Conservation (phyloP, 805 yeast genomes). For the Lachancea lanzarotensis region DNA sequence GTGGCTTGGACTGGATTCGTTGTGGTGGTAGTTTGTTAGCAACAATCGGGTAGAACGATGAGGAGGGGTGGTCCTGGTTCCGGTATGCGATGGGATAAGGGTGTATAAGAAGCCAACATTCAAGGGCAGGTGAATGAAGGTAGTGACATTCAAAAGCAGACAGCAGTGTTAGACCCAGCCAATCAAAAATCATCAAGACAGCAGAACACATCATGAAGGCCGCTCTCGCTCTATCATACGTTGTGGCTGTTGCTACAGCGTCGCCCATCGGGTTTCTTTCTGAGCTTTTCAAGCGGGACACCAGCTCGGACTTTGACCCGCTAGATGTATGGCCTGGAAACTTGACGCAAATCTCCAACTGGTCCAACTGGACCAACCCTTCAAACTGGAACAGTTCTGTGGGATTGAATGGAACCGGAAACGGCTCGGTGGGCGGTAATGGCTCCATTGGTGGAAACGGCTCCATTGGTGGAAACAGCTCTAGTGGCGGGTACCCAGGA, state of each 20-base stretch:
- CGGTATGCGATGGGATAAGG: neutral
- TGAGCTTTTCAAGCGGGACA: conserved; percentile 1
- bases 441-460: too few species aligned
- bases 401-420: neutral
- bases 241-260: conserved; percentile 5
- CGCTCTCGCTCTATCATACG: neutral
- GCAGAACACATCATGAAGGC: conserved; percentile 3
- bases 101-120: neutral
- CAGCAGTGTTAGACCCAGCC: neutral
- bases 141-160: too few species aligned
- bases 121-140: too few species aligned
- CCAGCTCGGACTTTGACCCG: neutral
- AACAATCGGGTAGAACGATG: too few species aligned
- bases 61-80: neutral
- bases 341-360: conserved; percentile 4
- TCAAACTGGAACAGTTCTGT: conserved; percentile 7
- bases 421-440: neutral
- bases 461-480: neutral
- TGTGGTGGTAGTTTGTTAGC: too few species aligned
- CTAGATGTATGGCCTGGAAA: conserved; percentile 3
- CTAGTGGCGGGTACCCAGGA: neutral
- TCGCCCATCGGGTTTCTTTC: conserved; percentile 4
- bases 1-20: too few species aligned
- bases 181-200: neutral
- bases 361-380: conserved; percentile 9